Percentiles rank a stretch among this genome's conserved stretches.
Evolutionary conservation across 192 early-diverging fungal species (phyloP).

Genomic region (Backusella circina): DNA sequence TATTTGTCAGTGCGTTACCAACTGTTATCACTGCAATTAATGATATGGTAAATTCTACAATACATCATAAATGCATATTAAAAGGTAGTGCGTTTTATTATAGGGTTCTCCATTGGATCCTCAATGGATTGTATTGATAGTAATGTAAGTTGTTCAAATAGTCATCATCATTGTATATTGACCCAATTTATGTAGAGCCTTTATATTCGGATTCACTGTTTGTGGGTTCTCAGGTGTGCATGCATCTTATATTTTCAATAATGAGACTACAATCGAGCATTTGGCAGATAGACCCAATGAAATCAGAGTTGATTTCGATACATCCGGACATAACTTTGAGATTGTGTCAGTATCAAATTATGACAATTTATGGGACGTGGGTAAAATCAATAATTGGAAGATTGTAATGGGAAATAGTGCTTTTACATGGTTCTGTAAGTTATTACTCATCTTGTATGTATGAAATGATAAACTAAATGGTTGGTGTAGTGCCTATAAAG

Average conservation of each 20-base stretch:
- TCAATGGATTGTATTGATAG: conserved; percentile 29
- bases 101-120: conserved; percentile 22
- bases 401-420: conserved; percentile 39
- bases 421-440: conserved; percentile 34
- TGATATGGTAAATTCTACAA: conserved; percentile 3
- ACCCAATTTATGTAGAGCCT: conserved; percentile 22
- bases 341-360: conserved; percentile 34
- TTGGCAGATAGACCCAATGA: conserved; percentile 32
- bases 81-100: neutral
- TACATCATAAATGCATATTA: neutral
- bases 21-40: conserved; percentile 14
- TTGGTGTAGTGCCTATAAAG: conserved; percentile 24
- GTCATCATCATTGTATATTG: neutral
- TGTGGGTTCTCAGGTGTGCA: conserved; percentile 42
- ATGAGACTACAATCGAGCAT: conserved; percentile 48
- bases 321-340: conserved; percentile 28
- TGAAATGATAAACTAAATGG: neutral
- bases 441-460: neutral
- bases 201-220: conserved; percentile 44
- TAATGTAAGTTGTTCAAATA: conserved; percentile 35
- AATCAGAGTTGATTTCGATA: conserved; percentile 39
- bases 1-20: conserved; percentile 33
- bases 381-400: conserved; percentile 42
- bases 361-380: conserved; percentile 40
- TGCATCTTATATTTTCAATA: conserved; percentile 39